phyloP scores from a whole-genome alignment of 441 rosid species.

The Arabidopsis hybrid region DNA sequence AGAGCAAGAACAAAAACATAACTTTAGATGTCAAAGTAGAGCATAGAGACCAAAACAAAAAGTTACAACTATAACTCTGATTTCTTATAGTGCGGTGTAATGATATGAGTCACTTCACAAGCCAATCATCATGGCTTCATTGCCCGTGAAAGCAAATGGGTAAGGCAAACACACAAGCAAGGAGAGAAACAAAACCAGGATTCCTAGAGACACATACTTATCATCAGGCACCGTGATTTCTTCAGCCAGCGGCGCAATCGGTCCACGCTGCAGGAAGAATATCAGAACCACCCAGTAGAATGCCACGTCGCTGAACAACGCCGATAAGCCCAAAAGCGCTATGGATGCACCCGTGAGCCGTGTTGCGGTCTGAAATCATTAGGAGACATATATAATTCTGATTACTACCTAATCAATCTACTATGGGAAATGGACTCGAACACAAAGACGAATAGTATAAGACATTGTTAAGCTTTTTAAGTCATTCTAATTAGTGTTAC shows the following conservation, averaged over 20 bases:
- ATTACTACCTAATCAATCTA: not conserved
- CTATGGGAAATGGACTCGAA: not conserved
- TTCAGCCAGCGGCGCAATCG: slow-evolving; percentile 82
- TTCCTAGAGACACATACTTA: slow-evolving; percentile 64
- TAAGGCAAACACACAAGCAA: slow-evolving; percentile 86
- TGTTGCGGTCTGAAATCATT: slow-evolving; percentile 63
- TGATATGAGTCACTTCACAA: slow-evolving; percentile 44
- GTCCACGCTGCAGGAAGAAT: slow-evolving; percentile 87
- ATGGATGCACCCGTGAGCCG: slow-evolving; percentile 71
- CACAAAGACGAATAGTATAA: no score
- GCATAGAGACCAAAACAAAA: slow-evolving; percentile 26
- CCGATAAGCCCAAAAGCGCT: slow-evolving; percentile 74
- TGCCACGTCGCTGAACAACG: slow-evolving; percentile 81
- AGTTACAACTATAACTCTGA: slow-evolving; percentile 12
- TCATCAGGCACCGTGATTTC: slow-evolving; percentile 77
- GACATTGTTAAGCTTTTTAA: not conserved
- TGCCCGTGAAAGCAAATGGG: slow-evolving; percentile 77
- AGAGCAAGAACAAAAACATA: not conserved
- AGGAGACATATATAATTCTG: slow-evolving; percentile 1
- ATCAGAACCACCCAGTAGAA: slow-evolving; percentile 92
- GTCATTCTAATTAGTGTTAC: slow-evolving; percentile 44
- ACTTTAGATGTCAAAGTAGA: slow-evolving; percentile 1
- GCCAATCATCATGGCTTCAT: slow-evolving; percentile 47
- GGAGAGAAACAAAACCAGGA: slow-evolving; percentile 69
- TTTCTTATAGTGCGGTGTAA: slow-evolving; percentile 16